Conservation (phyloP, 805 yeast genomes). For the Wickerhamiella azymoides region DNA sequence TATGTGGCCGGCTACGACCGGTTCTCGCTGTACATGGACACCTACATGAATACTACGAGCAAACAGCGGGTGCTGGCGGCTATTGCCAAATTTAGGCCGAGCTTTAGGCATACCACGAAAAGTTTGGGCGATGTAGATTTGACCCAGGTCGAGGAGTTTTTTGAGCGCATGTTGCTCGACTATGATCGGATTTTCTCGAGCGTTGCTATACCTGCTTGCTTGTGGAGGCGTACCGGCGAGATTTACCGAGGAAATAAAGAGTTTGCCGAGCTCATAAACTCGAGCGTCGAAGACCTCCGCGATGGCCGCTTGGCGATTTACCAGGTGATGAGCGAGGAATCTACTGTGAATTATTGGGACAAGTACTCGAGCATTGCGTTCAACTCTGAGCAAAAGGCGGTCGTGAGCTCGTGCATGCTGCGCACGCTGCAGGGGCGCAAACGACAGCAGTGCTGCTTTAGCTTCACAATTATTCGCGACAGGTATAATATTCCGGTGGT, state of each 20-base stretch:
- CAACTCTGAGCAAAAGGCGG: constrained; percentile 91
- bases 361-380: constrained; percentile 93
- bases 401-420: constrained; percentile 77
- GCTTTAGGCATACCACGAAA: constrained; percentile 83
- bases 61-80: constrained; percentile 80
- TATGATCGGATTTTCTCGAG: constrained; percentile 92
- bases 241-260: constrained; percentile 91
- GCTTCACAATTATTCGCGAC: constrained; percentile 86
- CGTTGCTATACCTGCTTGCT: constrained; percentile 95
- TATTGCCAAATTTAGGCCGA: constrained; percentile 73
- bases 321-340: constrained; percentile 88
- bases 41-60: constrained; percentile 72
- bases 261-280: constrained; percentile 86
- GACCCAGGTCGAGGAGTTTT: constrained; percentile 83
- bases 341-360: constrained; percentile 96
- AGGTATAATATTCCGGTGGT: constrained; percentile 90
- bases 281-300: constrained; percentile 73
- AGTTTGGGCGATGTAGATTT: constrained; percentile 82
- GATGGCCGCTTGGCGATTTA: constrained; percentile 88
- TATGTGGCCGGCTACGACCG: constrained; percentile 90
- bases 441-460: constrained; percentile 77
- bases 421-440: constrained; percentile 70
- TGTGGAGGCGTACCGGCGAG: constrained; percentile 96
- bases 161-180: constrained; percentile 84
- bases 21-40: constrained; percentile 81